A percentile compares a stretch with the other conserved stretches of the same genome.
These are phyloP conservation scores for Escovopsis sp. DNA, from an alignment of 2,329 filamentous ascomycete genomes.

Conservation along the genomic window DNA sequence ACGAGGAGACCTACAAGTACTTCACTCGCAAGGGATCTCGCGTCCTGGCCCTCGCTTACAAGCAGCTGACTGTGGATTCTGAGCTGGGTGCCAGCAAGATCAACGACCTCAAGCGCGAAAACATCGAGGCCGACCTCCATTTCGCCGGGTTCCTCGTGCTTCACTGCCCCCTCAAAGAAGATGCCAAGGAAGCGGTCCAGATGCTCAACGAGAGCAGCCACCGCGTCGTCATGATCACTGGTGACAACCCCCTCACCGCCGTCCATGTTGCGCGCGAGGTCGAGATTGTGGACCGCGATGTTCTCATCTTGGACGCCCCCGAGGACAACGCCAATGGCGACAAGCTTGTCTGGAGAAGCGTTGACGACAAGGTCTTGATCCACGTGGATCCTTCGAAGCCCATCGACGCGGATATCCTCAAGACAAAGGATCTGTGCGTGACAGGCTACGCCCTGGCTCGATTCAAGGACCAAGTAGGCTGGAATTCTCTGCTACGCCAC, in stretches of 20 bases:
- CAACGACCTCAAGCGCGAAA: conserved; percentile 87
- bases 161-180: conserved; percentile 90
- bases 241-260: conserved; percentile 92
- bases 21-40: conserved; percentile 92
- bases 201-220: conserved; percentile 99
- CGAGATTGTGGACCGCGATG: conserved; percentile 92
- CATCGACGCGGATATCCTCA: conserved; percentile 67
- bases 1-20: conserved; percentile 97
- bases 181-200: conserved; percentile 82
- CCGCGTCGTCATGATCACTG: conserved; percentile 97
- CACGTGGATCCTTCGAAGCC: conserved; percentile 71
- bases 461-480: conserved; percentile 67
- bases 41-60: conserved; percentile 87
- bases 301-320: conserved; percentile 86
- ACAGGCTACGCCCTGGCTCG: conserved; percentile 88
- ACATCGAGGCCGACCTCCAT: conserved; percentile 67
- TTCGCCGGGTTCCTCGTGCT: conserved; percentile 95
- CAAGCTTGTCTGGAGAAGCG: conserved; percentile 82
- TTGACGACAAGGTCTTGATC: conserved; percentile 79
- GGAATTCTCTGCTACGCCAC: conserved; percentile 66
- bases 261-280: conserved; percentile 91
- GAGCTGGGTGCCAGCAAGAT: conserved; percentile 75
- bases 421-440: conserved; percentile 81
- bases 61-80: conserved; percentile 67
- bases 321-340: conserved; percentile 74